Base-by-base conservation (phyloP, 768 basidiomycete genomes). In the Plicaturopsis crispa region DNA sequence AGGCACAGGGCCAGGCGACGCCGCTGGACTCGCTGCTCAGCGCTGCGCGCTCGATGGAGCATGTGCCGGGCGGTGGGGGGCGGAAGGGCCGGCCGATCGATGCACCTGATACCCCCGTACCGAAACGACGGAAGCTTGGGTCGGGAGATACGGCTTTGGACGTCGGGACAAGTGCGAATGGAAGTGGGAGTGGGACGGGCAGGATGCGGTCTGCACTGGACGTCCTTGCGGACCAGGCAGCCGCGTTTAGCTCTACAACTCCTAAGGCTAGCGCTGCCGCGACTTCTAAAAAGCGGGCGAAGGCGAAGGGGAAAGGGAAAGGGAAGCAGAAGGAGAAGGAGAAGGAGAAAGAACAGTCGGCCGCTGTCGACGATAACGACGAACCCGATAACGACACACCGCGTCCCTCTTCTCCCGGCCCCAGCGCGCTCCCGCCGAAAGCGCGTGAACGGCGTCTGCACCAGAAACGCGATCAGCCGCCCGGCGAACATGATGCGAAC, bases 211-310 rank as follows among this genome's bases (percentile, higher is more conserved):
- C 74, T 43, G 83, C 78, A 5, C 59, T 86, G 49, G 81, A 86
- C 48, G 80, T 86, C 6, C 60, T 85, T 23, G 84, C 83, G 1
- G 81, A 84, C 46, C 80, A 84, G 52, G 80, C 84, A 3, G 78
- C 78, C 6, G 73, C 60, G 12, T 72, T 72, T 55, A 56, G 63
- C 54, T 52, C 66, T 47, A 44, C n/a, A n/a, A n/a, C n/a, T n/a
- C n/a, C n/a, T n/a, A n/a, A n/a, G n/a, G n/a, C n/a, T n/a, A n/a
- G n/a, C n/a, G 47, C 39, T 5, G 24, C 20, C 28, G 37, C 22
- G n/a, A 35, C 46, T 11, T 14, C n/a, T 7, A 45, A 47, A 40
- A 42, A 31, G 45, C 50, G 22, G 38, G 41, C 11, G 36, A 47
- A 35, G 40, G 47, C 11, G 28, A 38, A 46, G 30, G 37, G 30